Evolutionary conservation across 192 early-diverging fungal species (phyloP).

Genomic region (Cetraspora pellucida): DNA sequence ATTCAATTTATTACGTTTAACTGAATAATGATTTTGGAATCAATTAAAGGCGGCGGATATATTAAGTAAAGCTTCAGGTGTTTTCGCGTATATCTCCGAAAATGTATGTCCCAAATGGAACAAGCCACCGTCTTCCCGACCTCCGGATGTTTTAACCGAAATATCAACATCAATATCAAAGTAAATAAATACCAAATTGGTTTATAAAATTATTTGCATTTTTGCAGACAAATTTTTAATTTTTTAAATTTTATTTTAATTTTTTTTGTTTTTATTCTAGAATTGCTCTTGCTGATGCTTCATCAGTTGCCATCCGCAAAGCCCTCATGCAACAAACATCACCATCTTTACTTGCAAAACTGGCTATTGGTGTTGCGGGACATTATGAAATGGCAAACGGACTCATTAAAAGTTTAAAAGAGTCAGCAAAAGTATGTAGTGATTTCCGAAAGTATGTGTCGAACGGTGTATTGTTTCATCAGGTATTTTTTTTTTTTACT

Average conservation of each 20-base stretch:
- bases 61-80: conserved; percentile 53
- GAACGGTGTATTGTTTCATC: conserved; percentile 50
- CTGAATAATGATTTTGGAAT: background rate
- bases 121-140: conserved; percentile 31
- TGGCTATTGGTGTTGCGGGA: conserved; percentile 57
- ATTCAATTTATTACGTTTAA: too few relatives aligned
- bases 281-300: conserved; percentile 58
- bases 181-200: conserved; percentile 20
- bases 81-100: conserved; percentile 55
- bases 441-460: conserved; percentile 58
- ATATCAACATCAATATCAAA: conserved; percentile 48
- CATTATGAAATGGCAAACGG: conserved; percentile 63
- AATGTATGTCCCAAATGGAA: conserved; percentile 51
- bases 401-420: conserved; percentile 54
- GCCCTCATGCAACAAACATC: conserved; percentile 51
- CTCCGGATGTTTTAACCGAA: conserved; percentile 39
- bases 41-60: conserved; percentile 50
- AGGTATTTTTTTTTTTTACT: conserved; percentile 27
- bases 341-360: conserved; percentile 54
- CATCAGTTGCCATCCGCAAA: conserved; percentile 58
- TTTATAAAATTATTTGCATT: too few relatives aligned
- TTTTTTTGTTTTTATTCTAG: conserved; percentile 33
- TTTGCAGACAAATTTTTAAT: background rate
- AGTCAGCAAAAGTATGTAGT: conserved; percentile 51
- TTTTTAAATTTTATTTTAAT: background rate